Evolutionary conservation across 139 green algal genomes (phyloP).

Genomic region (Nannochloris sp.): DNA sequence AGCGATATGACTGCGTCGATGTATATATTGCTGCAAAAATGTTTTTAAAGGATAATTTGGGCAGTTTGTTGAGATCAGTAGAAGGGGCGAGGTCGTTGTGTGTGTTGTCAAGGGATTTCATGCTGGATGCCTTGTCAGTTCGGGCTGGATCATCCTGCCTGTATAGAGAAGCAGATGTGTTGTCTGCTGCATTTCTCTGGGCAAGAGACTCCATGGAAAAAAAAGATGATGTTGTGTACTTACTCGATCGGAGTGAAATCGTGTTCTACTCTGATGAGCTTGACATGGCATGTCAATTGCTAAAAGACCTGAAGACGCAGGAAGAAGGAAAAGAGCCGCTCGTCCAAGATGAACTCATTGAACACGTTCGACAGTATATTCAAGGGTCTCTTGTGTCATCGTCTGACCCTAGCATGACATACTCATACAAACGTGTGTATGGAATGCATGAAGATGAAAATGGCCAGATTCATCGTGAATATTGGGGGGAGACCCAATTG

Average conservation of each 20-base stretch:
- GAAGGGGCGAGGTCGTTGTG: neutral
- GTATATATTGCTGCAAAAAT: neutral
- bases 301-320: too few species aligned
- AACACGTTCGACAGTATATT: too few species aligned
- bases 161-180: neutral
- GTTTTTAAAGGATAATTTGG: neutral
- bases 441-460: too few species aligned
- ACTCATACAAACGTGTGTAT: too few species aligned
- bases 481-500: slow-evolving; percentile 1
- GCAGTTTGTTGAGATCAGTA: neutral
- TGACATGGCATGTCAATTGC: too few species aligned
- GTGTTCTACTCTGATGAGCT: too few species aligned
- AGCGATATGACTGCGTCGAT: slow-evolving; percentile 12
- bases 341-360: too few species aligned
- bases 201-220: neutral
- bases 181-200: neutral
- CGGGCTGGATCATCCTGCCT: neutral
- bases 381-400: too few species aligned
- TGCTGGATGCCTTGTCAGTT: neutral
- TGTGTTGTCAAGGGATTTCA: too few species aligned
- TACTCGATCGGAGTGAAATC: neutral
- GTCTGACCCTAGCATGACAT: too few species aligned
- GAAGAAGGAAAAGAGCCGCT: too few species aligned
- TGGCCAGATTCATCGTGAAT: neutral
- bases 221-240: neutral